Evolutionary conservation across 441 rosid genomes (phyloP), one percentile per base, ranked within the genome.

Genomic region (Raphanus hybrid): DNA sequence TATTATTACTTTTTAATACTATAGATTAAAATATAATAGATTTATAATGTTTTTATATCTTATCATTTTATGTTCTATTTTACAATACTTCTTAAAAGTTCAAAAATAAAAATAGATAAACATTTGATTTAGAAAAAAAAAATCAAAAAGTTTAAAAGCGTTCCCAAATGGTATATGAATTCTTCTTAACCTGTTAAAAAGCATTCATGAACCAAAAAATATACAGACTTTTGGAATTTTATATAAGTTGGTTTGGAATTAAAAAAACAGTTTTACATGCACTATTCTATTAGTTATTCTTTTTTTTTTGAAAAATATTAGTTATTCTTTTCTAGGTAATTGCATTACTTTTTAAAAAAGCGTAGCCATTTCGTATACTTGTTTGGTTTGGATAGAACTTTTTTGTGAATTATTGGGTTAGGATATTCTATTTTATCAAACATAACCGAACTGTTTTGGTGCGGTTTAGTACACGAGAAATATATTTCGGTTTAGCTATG

Each of bases 161-260:
- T 27, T 27, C 37, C 63, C 16, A 8, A 8, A 34, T 63, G 67
- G 12, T 34, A 7, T 35, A 4, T 6, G 67, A 63, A 32, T 5
- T 34, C 43, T 63, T 63, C 18, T 35, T 8, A 35, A 34, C 26
- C 26, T 34, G 20, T 63, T 34, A 35, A 63, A 34, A 62, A 32
- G 27, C 27, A 55, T 55, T 55, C 27, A 55, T 55, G 67, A 32
- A n/a, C 66, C 41, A 62, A 39, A 32, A 62, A 39, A 32, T 7
- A 63, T 14, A 32, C 14, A 34, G 35, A 32, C 12, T 63, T 62
- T 7, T 34, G 12, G 6, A 14, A 3, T 4, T 61, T 29, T 60
- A 12, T 59, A 5, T 2, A 60, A 58, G 16, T 27, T 60, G 16
- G 10, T 12, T 60, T 23, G 29, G 26, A 23, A 23, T 23, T 23